These are phyloP conservation scores for Colletotrichum cordylinicola DNA, from an alignment of 2,329 filamentous ascomycete genomes.

Conservation along the genomic window DNA sequence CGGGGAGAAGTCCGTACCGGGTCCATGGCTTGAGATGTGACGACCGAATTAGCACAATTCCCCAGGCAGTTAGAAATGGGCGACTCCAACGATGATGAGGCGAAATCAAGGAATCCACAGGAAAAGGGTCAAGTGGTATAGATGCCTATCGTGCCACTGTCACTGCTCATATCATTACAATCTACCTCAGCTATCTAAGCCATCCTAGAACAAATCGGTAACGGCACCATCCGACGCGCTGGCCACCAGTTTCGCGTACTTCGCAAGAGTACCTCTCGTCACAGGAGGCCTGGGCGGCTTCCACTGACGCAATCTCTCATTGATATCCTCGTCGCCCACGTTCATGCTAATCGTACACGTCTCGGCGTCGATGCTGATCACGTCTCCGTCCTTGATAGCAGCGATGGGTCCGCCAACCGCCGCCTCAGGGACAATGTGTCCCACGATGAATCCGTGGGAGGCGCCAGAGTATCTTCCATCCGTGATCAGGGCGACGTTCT, in stretches of 20 bases:
- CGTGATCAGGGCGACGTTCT: conserved; percentile 88
- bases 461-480: conserved; percentile 91
- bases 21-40: background rate
- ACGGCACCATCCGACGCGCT: conserved; percentile 92
- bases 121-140: background rate
- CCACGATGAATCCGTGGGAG: conserved; percentile 91
- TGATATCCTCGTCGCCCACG: conserved; percentile 76
- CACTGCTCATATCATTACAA: background rate
- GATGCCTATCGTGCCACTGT: background rate
- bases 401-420: conserved; percentile 89
- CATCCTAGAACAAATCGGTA: conserved; percentile 62
- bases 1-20: background rate
- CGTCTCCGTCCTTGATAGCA: conserved; percentile 79
- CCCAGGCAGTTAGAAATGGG: background rate
- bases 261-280: conserved; percentile 83
- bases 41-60: background rate
- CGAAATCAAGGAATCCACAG: background rate
- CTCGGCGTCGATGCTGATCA: conserved; percentile 85
- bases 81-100: background rate
- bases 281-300: conserved; percentile 74
- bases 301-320: conserved; percentile 69
- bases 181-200: background rate
- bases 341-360: conserved; percentile 71
- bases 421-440: conserved; percentile 90
- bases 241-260: conserved; percentile 86